Evolutionary conservation across 129 eudicot genomes (phyloP), one percentile per base, ranked within the genome.

Genomic region (Ambrosia artemisiifolia): DNA sequence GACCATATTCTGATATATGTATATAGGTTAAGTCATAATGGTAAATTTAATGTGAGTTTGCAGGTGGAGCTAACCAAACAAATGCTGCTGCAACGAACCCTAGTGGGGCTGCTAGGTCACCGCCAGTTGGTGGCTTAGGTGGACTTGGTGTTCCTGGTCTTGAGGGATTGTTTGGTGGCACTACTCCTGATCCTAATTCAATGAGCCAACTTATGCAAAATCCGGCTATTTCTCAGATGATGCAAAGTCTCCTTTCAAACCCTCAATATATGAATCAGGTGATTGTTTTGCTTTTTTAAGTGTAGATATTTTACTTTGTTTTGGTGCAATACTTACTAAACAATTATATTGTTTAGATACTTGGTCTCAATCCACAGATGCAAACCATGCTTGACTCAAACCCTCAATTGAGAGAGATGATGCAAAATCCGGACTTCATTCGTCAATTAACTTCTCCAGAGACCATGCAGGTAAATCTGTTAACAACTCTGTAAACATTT

Each of bases 231-330:
- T 71, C 96, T 46, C 95, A 89, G 75, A 85, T 93, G 90, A 85
- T 87, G 88, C 96, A 88, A 65, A 82, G 85, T 78, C 77, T 91
- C 61, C 92, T 91, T 53, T 91, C 97, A 11, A 84, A 91, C 76
- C 97, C 97, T 32, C 95, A 91, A 68, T 80, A 88, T 81, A 80
- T 88, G 92, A 85, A 89, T 69, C 96, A 89, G 89, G 96, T 93
- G 77, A 44, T 51, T 14, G 24, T 75, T 61, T 71, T 30, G 34
- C 36, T 53, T 13, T 18, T 72, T 17, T 11, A 11, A 43, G 2
- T 34, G 50, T 3, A 42, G 4, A 61, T 38, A 10, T 63, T 42
- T 43, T 57, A 54, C 4, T 32, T 59, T 46, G n/a, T 72, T 14
- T 62, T 17, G 3, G 38, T 63, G 63, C 49, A 57, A 57, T 65